A percentile compares a stretch with the other conserved stretches of the same genome.
phyloP scores from a whole-genome alignment of 768 basidiomycete species.

The Dendrothele bispora region DNA sequence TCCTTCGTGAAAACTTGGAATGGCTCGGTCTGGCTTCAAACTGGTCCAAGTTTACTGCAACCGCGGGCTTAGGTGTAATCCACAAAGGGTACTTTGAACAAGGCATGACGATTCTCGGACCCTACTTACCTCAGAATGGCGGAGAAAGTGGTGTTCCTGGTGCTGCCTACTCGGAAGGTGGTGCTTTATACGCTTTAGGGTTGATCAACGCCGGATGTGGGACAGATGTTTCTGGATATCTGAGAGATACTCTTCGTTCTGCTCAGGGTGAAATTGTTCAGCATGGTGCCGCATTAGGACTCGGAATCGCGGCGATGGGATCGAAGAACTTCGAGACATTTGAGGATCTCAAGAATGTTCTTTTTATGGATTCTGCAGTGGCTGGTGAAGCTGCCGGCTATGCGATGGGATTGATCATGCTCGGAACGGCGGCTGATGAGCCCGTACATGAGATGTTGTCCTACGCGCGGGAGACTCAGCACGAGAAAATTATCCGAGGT shows the following conservation, averaged over 20 bases:
- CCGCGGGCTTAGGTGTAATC: slow-evolving; percentile 95
- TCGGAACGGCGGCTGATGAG: slow-evolving; percentile 83
- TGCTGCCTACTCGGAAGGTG: slow-evolving; percentile 91
- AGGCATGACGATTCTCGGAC: slow-evolving; percentile 88
- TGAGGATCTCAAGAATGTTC: slow-evolving; percentile 84
- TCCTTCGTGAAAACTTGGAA: slow-evolving; percentile 93
- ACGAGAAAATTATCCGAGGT: slow-evolving; percentile 98
- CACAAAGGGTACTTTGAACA: slow-evolving; percentile 96
- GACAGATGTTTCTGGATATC: slow-evolving; percentile 70
- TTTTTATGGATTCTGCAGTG: slow-evolving; percentile 93
- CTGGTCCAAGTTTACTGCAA: slow-evolving; percentile 99
- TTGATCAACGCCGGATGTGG: slow-evolving; percentile 93
- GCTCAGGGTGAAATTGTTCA: slow-evolving; percentile 87
- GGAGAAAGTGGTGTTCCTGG: slow-evolving; percentile 77
- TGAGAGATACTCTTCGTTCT: slow-evolving; percentile 76
- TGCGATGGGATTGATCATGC: slow-evolving; percentile 97
- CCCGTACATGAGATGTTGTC: slow-evolving; percentile 92
- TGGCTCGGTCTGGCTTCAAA: slow-evolving; percentile 95
- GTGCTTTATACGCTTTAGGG: slow-evolving; percentile 93
- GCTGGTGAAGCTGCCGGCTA: slow-evolving; percentile 96
- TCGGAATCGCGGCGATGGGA: slow-evolving; percentile 96
- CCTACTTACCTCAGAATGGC: slow-evolving; percentile 83
- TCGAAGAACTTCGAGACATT: slow-evolving; percentile 87
- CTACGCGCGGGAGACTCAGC: slow-evolving; percentile 96
- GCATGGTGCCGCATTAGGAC: slow-evolving; percentile 94